phyloP scores from a whole-genome alignment of 2,329 filamentous ascomycete species.

The Metarhizium album region DNA sequence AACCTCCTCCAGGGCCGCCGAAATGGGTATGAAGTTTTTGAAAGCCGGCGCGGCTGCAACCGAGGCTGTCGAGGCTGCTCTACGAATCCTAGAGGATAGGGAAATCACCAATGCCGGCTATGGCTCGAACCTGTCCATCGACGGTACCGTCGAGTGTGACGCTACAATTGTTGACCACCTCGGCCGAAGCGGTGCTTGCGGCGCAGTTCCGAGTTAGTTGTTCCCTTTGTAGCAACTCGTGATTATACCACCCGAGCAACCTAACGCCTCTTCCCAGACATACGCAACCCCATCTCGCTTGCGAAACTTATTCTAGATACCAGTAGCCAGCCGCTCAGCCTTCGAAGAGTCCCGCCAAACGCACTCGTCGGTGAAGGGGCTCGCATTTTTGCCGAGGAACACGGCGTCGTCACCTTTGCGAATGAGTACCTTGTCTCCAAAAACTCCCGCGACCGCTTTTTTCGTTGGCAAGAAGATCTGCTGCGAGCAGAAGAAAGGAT shows the following conservation, averaged over 20 bases:
- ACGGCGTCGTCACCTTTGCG: slow-evolving; percentile 62
- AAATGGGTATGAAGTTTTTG: slow-evolving; percentile 70
- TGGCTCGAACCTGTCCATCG: slow-evolving; percentile 86
- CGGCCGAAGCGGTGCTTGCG: slow-evolving; percentile 85
- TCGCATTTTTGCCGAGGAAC: slow-evolving; percentile 70
- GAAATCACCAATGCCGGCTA: slow-evolving; percentile 96
- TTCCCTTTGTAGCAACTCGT: background rate
- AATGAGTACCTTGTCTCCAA: slow-evolving; percentile 72
- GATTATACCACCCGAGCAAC: too few relatives aligned
- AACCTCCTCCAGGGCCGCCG: slow-evolving; percentile 57
- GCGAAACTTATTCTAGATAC: slow-evolving; percentile 74
- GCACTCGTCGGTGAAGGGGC: slow-evolving; percentile 81
- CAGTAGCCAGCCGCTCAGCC: slow-evolving; percentile 64
- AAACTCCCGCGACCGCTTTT: slow-evolving; percentile 66
- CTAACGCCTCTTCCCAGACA: slow-evolving; percentile 41
- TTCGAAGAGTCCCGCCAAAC: slow-evolving; percentile 85
- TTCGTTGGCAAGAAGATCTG: slow-evolving; percentile 69
- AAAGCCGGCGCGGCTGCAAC: slow-evolving; percentile 68
- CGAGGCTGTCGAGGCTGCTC: slow-evolving; percentile 81
- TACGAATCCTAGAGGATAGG: slow-evolving; percentile 80
- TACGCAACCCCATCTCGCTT: slow-evolving; percentile 85
- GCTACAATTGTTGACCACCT: slow-evolving; percentile 86
- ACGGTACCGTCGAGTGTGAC: slow-evolving; percentile 89
- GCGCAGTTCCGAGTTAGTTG: slow-evolving; percentile 73
- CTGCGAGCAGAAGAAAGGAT: slow-evolving; percentile 43